Base-by-base conservation (phyloP, 1,284 basidiomycete genomes). In the Tilletiopsis washingtonensis region DNA sequence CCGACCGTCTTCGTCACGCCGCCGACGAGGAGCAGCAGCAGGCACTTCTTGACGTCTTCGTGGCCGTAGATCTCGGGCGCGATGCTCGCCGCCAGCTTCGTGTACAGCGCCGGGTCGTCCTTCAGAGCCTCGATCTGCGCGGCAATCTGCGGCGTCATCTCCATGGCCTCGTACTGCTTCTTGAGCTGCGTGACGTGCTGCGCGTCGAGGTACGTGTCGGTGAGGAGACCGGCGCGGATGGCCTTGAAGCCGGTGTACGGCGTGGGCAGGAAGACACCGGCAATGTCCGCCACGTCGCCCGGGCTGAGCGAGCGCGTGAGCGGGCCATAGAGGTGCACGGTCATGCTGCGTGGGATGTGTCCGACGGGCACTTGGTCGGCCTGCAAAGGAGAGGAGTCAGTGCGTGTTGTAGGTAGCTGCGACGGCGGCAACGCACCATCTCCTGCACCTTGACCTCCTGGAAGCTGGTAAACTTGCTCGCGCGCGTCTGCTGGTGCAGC, bases 51-150 rank as follows among this genome's bases (percentile, higher is more conserved):
- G 38, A 99, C 89, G 72, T 98, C 93, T 52, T 87, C 81, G 73
- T 99, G 94, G 1, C 94, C 94, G 72, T 96, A 98, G 58, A 99
- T 98, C 76, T 98, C 94, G 0, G 94, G 94, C 1, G 94, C 94
- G 59, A 99, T 97, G 60, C 75, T 76, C 47, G 75, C 73, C n/a
- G 79, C 78, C 15, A 94, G 81, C 61, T 84, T 87, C 59, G 82
- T 81, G 76, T 97, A 99, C 14, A 98, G 78, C 2, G 59, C 64
- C 1, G 84, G 83, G 64, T 96, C 91, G 21, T 76, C 71, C 59
- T 82, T 81, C 60, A 99, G 78, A 56, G 83, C 79, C 4, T 79
- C 77, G 49, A 98, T 83, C 26, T 81, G 79, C 23, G 76, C 79
- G 45, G 84, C 78, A 59, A 96, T 86, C 67, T 90, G 84, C 1